A percentile compares a stretch with the other conserved stretches of the same genome.
Evolutionary conservation across 2,329 filamentous ascomycete species (phyloP).

Genomic region (Xylaria arbuscula): DNA sequence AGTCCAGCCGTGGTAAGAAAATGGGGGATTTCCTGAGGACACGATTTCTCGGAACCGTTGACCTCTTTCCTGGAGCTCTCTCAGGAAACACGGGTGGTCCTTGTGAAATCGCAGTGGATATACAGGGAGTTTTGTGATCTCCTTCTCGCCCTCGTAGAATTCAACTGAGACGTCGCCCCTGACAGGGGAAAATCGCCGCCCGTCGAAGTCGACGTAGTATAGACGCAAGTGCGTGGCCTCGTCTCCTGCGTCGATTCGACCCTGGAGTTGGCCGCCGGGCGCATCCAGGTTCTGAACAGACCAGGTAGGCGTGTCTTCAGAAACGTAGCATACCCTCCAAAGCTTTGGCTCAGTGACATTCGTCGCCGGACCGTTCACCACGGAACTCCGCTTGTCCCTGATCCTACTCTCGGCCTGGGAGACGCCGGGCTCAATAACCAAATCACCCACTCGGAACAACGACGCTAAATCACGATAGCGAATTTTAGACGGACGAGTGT

Average conservation of each 20-base stretch:
- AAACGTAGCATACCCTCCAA: slow-evolving; percentile 38
- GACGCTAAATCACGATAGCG: slow-evolving; percentile 36
- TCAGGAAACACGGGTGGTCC: slow-evolving; percentile 28
- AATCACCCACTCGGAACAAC: slow-evolving; percentile 34
- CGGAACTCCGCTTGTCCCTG: slow-evolving; percentile 32
- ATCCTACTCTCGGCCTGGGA: slow-evolving; percentile 29
- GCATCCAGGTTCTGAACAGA: slow-evolving; percentile 33
- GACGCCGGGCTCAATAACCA: slow-evolving; percentile 35
- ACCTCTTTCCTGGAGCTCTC: slow-evolving; percentile 33
- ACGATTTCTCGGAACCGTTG: slow-evolving; percentile 36
- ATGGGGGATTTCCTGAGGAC: slow-evolving; percentile 32
- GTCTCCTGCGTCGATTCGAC: slow-evolving; percentile 20
- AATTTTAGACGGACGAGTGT: slow-evolving; percentile 27
- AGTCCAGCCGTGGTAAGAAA: slow-evolving; percentile 38
- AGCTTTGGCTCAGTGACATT: slow-evolving; percentile 35
- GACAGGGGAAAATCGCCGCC: slow-evolving; percentile 35
- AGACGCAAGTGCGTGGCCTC: slow-evolving; percentile 37
- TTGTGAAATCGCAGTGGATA: slow-evolving; percentile 38
- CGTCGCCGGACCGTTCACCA: slow-evolving; percentile 18
- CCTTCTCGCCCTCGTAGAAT: slow-evolving; percentile 36
- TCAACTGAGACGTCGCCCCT: slow-evolving; percentile 34
- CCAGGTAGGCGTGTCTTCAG: slow-evolving; percentile 37
- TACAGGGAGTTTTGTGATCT: slow-evolving; percentile 38
- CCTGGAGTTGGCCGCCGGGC: slow-evolving; percentile 31
- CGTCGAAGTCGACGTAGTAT: slow-evolving; percentile 39